Conservation (phyloP, 2,329 filamentous ascomycete species). For the Beauveria asiatica region DNA sequence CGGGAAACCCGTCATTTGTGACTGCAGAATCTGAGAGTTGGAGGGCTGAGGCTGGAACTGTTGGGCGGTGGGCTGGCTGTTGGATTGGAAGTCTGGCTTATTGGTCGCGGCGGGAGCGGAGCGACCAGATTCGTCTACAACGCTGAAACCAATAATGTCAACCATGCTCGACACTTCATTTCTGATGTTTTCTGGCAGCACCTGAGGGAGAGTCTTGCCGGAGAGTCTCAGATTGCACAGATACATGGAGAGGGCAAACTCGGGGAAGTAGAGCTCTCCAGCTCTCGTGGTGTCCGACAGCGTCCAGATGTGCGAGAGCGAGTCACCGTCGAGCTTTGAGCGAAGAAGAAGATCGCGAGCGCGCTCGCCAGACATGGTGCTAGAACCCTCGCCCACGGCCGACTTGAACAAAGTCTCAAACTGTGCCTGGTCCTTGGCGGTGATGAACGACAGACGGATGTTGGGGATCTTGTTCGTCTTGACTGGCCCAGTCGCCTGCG, state of each 20-base stretch:
- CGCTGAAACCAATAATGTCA: slow-evolving; percentile 94
- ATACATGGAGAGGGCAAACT: slow-evolving; percentile 97
- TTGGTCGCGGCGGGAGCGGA: slow-evolving; percentile 50
- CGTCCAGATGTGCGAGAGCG: slow-evolving; percentile 90
- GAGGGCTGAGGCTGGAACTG: slow-evolving; percentile 68
- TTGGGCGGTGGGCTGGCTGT: slow-evolving; percentile 47
- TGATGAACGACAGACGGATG: slow-evolving; percentile 92
- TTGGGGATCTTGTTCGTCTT: slow-evolving; percentile 77
- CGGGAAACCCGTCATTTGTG: slow-evolving; percentile 46
- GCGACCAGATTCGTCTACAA: slow-evolving; percentile 60
- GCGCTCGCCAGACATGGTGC: slow-evolving; percentile 86
- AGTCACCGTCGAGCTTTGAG: slow-evolving; percentile 79
- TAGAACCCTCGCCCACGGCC: slow-evolving; percentile 74
- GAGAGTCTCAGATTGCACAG: slow-evolving; percentile 90
- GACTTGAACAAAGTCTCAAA: slow-evolving; percentile 98
- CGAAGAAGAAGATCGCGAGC: slow-evolving; percentile 81
- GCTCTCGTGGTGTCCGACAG: slow-evolving; percentile 93
- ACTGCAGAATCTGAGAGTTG: slow-evolving; percentile 55
- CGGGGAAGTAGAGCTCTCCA: slow-evolving; percentile 90
- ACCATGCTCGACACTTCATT: slow-evolving; percentile 99
- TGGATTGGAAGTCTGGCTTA: slow-evolving; percentile 58
- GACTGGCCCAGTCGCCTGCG: slow-evolving; percentile 36
- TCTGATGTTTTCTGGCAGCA: slow-evolving; percentile 74
- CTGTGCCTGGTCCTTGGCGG: slow-evolving; percentile 86
- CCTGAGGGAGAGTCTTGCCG: slow-evolving; percentile 68